Evolutionary conservation across 179 eudicot genomes (phyloP), one percentile per base, ranked within the genome.

Genomic region (Silene noctiflora): DNA sequence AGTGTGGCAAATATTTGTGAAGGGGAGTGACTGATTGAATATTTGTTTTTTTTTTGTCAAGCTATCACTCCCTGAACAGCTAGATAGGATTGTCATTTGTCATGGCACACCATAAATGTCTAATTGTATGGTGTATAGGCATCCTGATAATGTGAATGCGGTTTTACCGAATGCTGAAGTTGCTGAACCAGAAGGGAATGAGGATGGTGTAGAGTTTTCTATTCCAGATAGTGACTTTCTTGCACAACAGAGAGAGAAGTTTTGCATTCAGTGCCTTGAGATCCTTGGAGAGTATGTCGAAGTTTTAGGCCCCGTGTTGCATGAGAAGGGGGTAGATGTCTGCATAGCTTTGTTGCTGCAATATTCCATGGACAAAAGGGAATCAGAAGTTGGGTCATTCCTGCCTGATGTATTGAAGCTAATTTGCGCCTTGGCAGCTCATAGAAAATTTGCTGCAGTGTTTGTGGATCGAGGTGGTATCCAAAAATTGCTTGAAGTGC

Each of bases 381-480:
- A 87, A 72, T 81, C 85, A 39, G 83, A 87, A 59, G 75, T 77
- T 77, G 67, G 79, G 66, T 76, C 63, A 78, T 87, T 89, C 81
- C 83, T 96, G 83, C 92, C 98, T 81, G 97, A 96, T 84, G 91
- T 90, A 76, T 77, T 96, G 86, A 93, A 91, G 85, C 78, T 96
- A 69, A 93, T 93, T 60, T 84, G 89, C 79, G 89, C 98, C 55
- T 83, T 93, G 84, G 97, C 97, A 77, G 99, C 98, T 78, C 98
- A 96, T 80, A 82, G 89, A 77, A 96, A 93, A 81, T 96, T 96
- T 81, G 94, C 99, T 81, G 90, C 92, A 35, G 46, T 87, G 60
- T 91, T 96, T 84, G 97, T 93, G 82, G 98, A 91, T 83, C 91
- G 93, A 25, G 92, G 97, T 81, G 99, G 98, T 84, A 89, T 96